These are phyloP conservation scores for Cladosporium sp. DNA, from an alignment of 2,329 filamentous ascomycete species.

Conservation along the genomic window DNA sequence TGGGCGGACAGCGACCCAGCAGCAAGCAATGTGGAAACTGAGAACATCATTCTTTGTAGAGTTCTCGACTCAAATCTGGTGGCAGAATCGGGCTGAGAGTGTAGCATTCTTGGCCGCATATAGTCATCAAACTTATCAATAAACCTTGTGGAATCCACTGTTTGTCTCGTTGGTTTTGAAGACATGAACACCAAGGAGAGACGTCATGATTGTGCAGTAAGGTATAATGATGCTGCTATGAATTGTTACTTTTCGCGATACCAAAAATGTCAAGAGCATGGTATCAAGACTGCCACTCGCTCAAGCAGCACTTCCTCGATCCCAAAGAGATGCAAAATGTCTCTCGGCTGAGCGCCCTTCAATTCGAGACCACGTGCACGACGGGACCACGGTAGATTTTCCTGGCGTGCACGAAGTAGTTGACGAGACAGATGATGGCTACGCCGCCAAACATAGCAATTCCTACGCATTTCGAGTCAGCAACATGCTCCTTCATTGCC, in stretches of 20 bases:
- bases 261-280: neutral
- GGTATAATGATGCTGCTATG: too few species aligned
- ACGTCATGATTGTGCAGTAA: neutral
- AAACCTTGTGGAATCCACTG: neutral
- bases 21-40: neutral
- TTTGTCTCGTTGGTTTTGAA: neutral
- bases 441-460: constrained; percentile 27
- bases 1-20: neutral
- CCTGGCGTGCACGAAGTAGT: constrained; percentile 24
- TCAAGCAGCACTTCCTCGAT: neutral
- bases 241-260: neutral
- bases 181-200: neutral
- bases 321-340: neutral
- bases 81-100: neutral
- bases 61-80: neutral
- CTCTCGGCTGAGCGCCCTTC: neutral
- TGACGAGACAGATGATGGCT: constrained; percentile 23
- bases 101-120: neutral
- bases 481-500: constrained; percentile 21
- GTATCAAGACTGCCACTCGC: neutral
- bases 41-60: neutral
- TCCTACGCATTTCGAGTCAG: constrained; percentile 18
- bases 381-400: constrained; percentile 26
- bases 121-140: neutral
- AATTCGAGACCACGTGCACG: constrained; percentile 15